Conservation (phyloP, 331 rosid species). For the Quercus phellos region DNA sequence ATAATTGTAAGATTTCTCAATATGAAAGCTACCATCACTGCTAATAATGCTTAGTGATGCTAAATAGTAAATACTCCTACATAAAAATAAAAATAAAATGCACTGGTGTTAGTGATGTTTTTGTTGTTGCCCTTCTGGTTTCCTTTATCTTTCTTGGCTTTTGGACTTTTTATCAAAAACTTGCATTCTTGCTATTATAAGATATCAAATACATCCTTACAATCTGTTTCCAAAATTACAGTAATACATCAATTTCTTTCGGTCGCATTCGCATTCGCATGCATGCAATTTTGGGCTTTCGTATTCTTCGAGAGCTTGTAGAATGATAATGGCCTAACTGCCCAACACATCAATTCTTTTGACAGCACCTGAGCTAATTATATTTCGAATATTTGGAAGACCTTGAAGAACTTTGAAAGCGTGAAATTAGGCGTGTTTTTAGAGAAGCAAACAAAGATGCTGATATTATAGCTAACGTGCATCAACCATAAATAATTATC, state of each 20-base stretch:
- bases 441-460: neutral
- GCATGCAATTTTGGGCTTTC: neutral
- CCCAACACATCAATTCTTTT: neutral
- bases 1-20: constrained; percentile 11
- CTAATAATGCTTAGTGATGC: constrained; percentile 10
- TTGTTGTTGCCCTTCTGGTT: constrained; percentile 19
- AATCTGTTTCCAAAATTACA: constrained; percentile 36
- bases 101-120: neutral
- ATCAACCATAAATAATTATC: neutral
- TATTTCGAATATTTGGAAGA: neutral
- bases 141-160: constrained; percentile 25
- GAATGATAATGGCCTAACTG: neutral
- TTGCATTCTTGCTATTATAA: constrained; percentile 7
- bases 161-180: constrained; percentile 39
- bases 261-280: neutral
- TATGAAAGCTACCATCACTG: constrained; percentile 24
- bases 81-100: too few relatives aligned
- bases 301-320: neutral
- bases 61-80: constrained; percentile 15
- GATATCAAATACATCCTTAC: constrained; percentile 20
- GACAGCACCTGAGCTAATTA: neutral
- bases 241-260: constrained; percentile 3
- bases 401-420: neutral
- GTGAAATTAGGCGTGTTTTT: neutral
- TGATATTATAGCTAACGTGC: neutral